Evolutionary conservation across 495 filamentous ascomycete genomes (phyloP).

Genomic region (Aspergillus mulundensis): DNA sequence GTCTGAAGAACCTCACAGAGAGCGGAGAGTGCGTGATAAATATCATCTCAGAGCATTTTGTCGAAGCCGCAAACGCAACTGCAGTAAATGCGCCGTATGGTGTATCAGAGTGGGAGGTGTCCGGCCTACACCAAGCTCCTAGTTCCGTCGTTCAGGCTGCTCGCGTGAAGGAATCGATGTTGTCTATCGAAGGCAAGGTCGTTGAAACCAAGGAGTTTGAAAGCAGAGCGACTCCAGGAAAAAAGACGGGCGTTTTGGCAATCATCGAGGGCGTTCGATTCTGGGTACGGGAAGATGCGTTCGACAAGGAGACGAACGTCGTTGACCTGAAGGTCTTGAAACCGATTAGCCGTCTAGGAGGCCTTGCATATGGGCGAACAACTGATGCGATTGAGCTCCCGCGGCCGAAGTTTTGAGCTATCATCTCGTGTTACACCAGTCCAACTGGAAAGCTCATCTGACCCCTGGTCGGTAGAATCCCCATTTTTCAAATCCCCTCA

Average conservation of each 20-base stretch:
- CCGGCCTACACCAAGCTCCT: slow-evolving; percentile 69
- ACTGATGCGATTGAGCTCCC: slow-evolving; percentile 73
- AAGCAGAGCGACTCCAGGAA: slow-evolving; percentile 61
- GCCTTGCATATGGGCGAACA: slow-evolving; percentile 73
- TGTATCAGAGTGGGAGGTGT: slow-evolving; percentile 74
- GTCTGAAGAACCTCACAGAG: slow-evolving; percentile 66
- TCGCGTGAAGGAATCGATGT: slow-evolving; percentile 77
- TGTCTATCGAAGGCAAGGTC: slow-evolving; percentile 76
- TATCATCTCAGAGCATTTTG: slow-evolving; percentile 76
- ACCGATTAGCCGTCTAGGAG: slow-evolving; percentile 76
- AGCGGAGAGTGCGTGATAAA: slow-evolving; percentile 76
- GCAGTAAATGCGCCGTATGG: slow-evolving; percentile 76
- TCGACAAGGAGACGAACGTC: slow-evolving; percentile 68
- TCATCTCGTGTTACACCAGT: not conserved
- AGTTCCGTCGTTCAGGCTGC: slow-evolving; percentile 62
- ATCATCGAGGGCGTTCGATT: slow-evolving; percentile 84
- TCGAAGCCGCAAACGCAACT: slow-evolving; percentile 83
- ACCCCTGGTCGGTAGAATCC: not conserved
- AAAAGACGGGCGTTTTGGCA: slow-evolving; percentile 66
- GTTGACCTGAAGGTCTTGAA: slow-evolving; percentile 67
- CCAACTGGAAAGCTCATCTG: not conserved
- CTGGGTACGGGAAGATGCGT: slow-evolving; percentile 84
- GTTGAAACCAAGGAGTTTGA: slow-evolving; percentile 72
- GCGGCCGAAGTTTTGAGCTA: slow-evolving; percentile 46
- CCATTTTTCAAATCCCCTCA: not conserved